Base-by-base conservation (phyloP, 768 basidiomycete genomes). In the Boletus vermiculosoides region DNA sequence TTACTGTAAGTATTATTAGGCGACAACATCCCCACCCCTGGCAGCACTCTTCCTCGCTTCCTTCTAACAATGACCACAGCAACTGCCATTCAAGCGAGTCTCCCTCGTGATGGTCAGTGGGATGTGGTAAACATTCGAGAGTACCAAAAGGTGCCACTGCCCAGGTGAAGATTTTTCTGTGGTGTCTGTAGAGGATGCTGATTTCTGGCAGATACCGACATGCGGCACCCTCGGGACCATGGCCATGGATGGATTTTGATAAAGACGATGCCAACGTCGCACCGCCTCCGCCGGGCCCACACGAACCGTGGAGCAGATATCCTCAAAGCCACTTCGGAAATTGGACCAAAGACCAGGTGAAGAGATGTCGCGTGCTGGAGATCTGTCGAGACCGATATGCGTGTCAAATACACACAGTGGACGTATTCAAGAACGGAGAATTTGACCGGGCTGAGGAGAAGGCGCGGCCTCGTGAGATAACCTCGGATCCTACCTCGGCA, bases 251-350 rank as follows among this genome's bases (percentile, higher is more conserved):
- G 59, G 71, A 77, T 58, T 67, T 77, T 33, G 60, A 67, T 56
- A 53, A 52, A 34, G 72, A 68, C 54, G 51, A 42, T 0, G 54
- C 62, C 4, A n/a, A 58, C 12, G 63, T 71, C 9, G 25, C 20
- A 3, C 52, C 52, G 1, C 52, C 59, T 9, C 28, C 59, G 4
- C 61, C 56, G 8, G 13, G 1, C 4, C 16, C n/a, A 12, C 6
- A 23, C 25, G 42, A 56, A 11, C 47, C 18, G 4, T 79, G 77
- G 77, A 36, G 52, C 8, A 46, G 52, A 57, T 84, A 84, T 60
- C 83, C 83, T 0, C 78, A 81, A 55, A 76, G 78, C 1, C 68
- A 77, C 13, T 85, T 80, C 57, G 79, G 79, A 12, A 85, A 83
- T 56, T 84, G 84, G 84, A 83, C 80, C 0, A 65, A 64, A 7